Base-by-base conservation (phyloP, 1,284 basidiomycete genomes). In the Ustilago esculenta region DNA sequence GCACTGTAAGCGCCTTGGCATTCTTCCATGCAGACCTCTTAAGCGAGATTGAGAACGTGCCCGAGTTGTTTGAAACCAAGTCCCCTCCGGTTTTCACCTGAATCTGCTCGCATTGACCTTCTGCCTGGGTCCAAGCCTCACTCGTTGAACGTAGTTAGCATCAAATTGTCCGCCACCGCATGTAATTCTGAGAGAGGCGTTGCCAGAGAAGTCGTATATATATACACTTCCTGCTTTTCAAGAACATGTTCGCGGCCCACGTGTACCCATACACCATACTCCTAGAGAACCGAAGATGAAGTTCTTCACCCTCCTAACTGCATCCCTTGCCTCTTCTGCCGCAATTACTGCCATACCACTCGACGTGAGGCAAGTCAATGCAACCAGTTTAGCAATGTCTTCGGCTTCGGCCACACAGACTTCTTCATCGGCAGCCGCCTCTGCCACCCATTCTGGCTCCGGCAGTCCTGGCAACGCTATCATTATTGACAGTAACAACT, bases 401-500 rank as follows among this genome's bases (percentile, higher is more conserved):
- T 49, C 53, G 17, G 15, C 33, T 9, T 14, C 44, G 1, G 17
- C 27, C 20, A 4, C 44, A 15, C 30, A 41, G 4, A 15, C 47
- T 14, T 27, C 42, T 1, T 33, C 57, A 2, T 15, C 58, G 23
- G 40, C 51, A 3, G 30, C 53, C 5, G 34, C 58, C 14, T 43
- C 44, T 17, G 32, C 48, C 7, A 21, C 47, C 36, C 42, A 42
- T n/a, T 24, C 45, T 34, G 32, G 40, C 34, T 14, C 37, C 7
- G n/a, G 43, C 15, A 36, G 33, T 48, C 21, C 37, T 10, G 20
- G 35, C 41, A 60, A 49, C 41, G 25, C 53, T 6, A 61, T 55
- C 39, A 61, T 61, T 43, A 45, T 61, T 46, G 55, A 43, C 52
- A 56, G 50, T 46, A 53, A 53, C 61, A 58, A 50, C 52, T 60